Base-by-base conservation (phyloP, 1,284 basidiomycete species). In the Naganishia cerealis region DNA sequence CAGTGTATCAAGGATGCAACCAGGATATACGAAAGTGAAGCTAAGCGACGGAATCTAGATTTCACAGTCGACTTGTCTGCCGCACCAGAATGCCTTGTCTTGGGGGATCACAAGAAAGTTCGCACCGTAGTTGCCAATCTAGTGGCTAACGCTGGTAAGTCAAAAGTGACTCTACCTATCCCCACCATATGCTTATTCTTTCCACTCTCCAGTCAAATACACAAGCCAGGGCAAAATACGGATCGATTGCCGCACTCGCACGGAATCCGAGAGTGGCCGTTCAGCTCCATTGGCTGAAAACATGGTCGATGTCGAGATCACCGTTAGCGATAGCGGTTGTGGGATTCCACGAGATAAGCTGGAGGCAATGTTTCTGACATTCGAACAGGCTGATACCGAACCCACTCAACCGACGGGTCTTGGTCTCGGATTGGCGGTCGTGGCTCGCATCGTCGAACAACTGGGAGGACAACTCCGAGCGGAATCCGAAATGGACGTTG, bases 311-410 rank as follows among this genome's bases (percentile, higher is more conserved):
- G 84, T 91, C 40, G 89, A 91, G 77, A 88, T 92, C 56, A 77
- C 87, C 38, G 87, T 92, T n/a, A 82, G 84, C 10, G 90, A 92
- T 74, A 89, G 89, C 1, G 90, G 90, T 0, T 86, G 86, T 72
- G 92, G 92, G 5, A 94, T 94, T 59, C 78, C 87, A 0, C 81
- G 83, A 7, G 84, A 84, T 50, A 90, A 90, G 78, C 83, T 94
- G 29, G 89, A 91, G 76, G 86, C 86, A 67, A 91, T 94, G 70
- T 94, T 94, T 81, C 83, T 91, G 62, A 90, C 92, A 70, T 90
- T 94, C 70, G 91, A 93, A 79, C 88, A 91, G 73, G 89, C 91
- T 2, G 90, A 91, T 16, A 76, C 76, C 48, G 73, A 74, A 3
- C 74, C 78, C 26, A 79, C 82, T n/a, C 46, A 67, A 33, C 54